Evolutionary conservation across 495 filamentous ascomycete species (phyloP).

Genomic region (Aspergillus incahuasiensis): DNA sequence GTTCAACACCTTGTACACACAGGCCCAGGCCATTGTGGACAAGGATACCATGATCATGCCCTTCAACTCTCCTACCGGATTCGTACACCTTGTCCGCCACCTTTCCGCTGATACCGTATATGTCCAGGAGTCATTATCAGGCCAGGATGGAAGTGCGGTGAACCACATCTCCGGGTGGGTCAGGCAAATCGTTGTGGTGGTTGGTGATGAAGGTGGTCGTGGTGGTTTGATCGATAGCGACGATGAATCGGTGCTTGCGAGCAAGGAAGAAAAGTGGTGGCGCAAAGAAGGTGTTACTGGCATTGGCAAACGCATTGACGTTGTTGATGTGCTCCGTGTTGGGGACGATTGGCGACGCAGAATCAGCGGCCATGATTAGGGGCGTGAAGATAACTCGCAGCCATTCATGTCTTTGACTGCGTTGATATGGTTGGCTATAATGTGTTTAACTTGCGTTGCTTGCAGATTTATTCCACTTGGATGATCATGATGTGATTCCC

Average conservation of each 20-base stretch:
- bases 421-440: conserved; percentile 23
- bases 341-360: conserved; percentile 81
- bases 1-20: conserved; percentile 70
- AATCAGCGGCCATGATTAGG: conserved; percentile 67
- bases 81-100: conserved; percentile 79
- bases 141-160: conserved; percentile 63
- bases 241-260: conserved; percentile 61
- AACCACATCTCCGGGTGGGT: conserved; percentile 79
- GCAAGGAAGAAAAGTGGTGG: conserved; percentile 71
- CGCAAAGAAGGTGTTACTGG: conserved; percentile 75
- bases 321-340: conserved; percentile 71
- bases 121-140: conserved; percentile 72
- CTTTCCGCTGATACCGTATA: conserved; percentile 79
- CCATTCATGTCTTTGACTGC: conserved; percentile 17
- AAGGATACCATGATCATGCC: conserved; percentile 82
- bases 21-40: conserved; percentile 71
- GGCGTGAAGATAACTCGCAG: not conserved
- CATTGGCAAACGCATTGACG: conserved; percentile 76
- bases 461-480: conserved; percentile 16
- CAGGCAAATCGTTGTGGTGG: conserved; percentile 75
- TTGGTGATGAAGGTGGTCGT: conserved; percentile 77
- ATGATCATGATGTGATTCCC: conserved; percentile 31
- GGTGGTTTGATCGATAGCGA: conserved; percentile 88
- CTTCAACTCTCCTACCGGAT: conserved; percentile 72
- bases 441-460: conserved; percentile 30